Evolutionary conservation across 768 basidiomycete genomes (phyloP).

Genomic region (Leccinum sublutescens): DNA sequence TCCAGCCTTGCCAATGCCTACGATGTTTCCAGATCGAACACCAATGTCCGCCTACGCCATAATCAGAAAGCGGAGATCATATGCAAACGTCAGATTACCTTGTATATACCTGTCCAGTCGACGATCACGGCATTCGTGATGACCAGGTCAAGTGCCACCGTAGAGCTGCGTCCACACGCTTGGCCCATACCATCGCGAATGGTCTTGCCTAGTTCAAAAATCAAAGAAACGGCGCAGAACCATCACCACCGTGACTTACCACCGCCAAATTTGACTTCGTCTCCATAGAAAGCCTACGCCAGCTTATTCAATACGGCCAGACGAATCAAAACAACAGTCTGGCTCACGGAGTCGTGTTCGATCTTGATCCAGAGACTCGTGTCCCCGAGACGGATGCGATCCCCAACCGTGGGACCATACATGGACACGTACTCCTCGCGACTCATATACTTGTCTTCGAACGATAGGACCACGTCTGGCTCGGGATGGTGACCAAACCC

Average conservation of each 20-base stretch:
- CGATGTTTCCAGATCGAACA: conserved; percentile 77
- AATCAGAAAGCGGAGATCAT: conserved; percentile 2
- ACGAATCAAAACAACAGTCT: not conserved
- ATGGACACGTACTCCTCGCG: conserved; percentile 83
- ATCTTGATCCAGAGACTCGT: conserved; percentile 90
- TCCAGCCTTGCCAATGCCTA: conserved; percentile 94
- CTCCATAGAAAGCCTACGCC: conserved; percentile 79
- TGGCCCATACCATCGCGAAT: conserved; percentile 99
- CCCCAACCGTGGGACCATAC: conserved; percentile 94
- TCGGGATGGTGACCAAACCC: conserved; percentile 74
- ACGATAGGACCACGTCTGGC: conserved; percentile 55
- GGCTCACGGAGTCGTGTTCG: conserved; percentile 71
- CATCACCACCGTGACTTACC: conserved; percentile 42
- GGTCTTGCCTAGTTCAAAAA: conserved; percentile 64
- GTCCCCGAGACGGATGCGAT: conserved; percentile 86
- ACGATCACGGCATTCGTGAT: conserved; percentile 95
- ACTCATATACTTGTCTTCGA: conserved; percentile 52
- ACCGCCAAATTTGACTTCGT: conserved; percentile 98
- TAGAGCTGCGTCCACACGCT: conserved; percentile 65
- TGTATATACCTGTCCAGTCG: conserved; percentile 95
- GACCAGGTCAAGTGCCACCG: conserved; percentile 80
- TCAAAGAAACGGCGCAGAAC: not conserved
- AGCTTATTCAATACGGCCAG: not conserved
- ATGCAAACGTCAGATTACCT: conserved; percentile 45
- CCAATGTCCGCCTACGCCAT: conserved; percentile 85